Percentiles rank a stretch among this genome's conserved stretches.
Conservation (phyloP, 805 yeast species). For the Lachancea cidri region DNA sequence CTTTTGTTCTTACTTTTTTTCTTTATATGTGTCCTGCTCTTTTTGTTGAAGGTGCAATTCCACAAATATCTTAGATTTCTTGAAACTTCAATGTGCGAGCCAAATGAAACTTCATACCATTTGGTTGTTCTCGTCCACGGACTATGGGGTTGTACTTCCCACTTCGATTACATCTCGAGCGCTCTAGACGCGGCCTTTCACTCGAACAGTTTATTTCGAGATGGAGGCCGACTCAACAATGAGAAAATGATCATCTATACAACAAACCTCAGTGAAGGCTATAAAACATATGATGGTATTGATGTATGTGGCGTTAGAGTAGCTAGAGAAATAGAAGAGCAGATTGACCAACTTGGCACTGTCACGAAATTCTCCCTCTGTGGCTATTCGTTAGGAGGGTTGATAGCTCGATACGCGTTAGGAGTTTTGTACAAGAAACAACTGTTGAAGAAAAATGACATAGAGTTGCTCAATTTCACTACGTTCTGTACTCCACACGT, state of each 20-base stretch:
- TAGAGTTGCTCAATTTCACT: conserved; percentile 55
- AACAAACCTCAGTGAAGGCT: conserved; percentile 60
- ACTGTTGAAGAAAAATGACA: conserved; percentile 39
- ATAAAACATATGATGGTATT: conserved; percentile 79
- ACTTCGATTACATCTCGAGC: conserved; percentile 55
- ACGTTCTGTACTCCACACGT: conserved; percentile 70
- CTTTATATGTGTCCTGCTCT: not conserved
- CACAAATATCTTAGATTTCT: not conserved
- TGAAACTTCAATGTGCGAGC: conserved; percentile 3
- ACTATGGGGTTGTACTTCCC: conserved; percentile 72
- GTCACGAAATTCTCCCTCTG: conserved; percentile 67
- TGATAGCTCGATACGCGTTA: conserved; percentile 70
- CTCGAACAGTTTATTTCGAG: conserved; percentile 8
- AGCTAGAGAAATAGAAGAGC: conserved; percentile 54
- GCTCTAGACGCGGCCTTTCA: conserved; percentile 37
- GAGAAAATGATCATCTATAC: conserved; percentile 19
- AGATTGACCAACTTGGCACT: conserved; percentile 28
- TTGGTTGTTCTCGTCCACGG: conserved; percentile 61
- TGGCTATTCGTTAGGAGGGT: conserved; percentile 85
- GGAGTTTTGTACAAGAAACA: conserved; percentile 58
- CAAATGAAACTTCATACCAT: conserved; percentile 32
- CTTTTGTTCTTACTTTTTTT: not conserved
- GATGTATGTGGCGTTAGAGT: conserved; percentile 79
- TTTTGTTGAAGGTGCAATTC: not conserved
- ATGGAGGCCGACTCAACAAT: conserved; percentile 16